A percentile compares a stretch with the other conserved stretches of the same genome.
These are phyloP conservation scores for Barnettozyma sucrosica DNA, from an alignment of 805 yeast species.

Conservation along the genomic window DNA sequence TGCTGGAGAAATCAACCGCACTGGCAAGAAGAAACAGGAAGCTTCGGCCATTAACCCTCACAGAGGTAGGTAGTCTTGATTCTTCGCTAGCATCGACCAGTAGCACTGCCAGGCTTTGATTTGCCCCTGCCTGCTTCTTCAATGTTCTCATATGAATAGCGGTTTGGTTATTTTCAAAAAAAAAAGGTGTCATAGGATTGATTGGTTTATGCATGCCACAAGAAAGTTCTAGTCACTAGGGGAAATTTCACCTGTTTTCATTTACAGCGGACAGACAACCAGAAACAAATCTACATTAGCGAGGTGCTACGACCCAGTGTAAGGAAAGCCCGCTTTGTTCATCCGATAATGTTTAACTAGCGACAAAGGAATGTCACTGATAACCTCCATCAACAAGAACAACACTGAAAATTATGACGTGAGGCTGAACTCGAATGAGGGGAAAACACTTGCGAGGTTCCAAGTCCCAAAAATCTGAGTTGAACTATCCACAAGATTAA, in stretches of 20 bases:
- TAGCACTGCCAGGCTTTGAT: not conserved
- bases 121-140: not conserved
- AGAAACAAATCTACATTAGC: no score
- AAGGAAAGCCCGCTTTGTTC: not conserved
- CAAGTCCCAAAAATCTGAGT: no score
- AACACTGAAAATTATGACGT: no score
- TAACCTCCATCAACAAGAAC: no score
- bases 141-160: no score
- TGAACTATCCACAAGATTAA: no score
- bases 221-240: not conserved
- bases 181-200: constrained; percentile 6
- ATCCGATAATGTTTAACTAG: no score
- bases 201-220: no score
- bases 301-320: not conserved
- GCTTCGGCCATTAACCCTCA: not conserved
- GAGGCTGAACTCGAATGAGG: no score
- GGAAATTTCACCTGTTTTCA: not conserved
- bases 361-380: no score
- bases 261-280: not conserved
- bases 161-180: not conserved
- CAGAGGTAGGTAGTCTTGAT: no score
- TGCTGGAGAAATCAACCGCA: not conserved
- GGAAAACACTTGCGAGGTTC: no score
- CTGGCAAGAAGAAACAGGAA: not conserved
- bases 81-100: not conserved